Conservation (phyloP, 345 rosid species). For the Bretschneidera sinensis region DNA sequence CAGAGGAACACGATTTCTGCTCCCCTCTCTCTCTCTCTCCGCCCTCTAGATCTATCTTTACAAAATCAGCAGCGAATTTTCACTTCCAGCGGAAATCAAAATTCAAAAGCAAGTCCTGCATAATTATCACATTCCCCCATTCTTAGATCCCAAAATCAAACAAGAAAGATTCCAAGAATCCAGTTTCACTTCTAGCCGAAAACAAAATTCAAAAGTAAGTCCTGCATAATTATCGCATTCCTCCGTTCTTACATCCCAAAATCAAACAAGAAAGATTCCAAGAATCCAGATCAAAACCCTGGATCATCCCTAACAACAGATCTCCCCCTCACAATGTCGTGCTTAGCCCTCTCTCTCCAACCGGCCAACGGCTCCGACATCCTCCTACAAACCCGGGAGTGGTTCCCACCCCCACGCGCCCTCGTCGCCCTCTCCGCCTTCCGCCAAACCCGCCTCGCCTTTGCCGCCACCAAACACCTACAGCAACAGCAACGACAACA, state of each 20-base stretch:
- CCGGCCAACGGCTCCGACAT: slow-evolving; percentile 86
- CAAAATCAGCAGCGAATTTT: too few species aligned
- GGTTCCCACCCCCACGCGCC: slow-evolving; percentile 95
- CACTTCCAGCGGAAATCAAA: too few species aligned
- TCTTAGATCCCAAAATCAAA: not conserved
- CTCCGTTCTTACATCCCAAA: not conserved
- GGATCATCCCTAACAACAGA: not conserved
- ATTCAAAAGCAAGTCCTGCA: too few species aligned
- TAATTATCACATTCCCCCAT: not conserved
- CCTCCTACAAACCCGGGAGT: slow-evolving; percentile 86
- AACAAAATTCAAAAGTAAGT: too few species aligned
- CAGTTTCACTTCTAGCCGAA: too few species aligned
- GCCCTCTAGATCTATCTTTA: too few species aligned
- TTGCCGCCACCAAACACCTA: slow-evolving; percentile 47
- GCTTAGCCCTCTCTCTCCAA: slow-evolving; percentile 83
- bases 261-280: not conserved
- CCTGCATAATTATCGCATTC: not conserved
- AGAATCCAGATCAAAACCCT: not conserved
- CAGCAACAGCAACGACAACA: too few species aligned
- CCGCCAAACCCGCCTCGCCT: slow-evolving; percentile 83
- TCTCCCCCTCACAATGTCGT: slow-evolving; percentile 49
- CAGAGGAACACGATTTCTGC: too few species aligned
- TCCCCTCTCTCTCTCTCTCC: too few species aligned
- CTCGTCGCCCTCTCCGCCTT: slow-evolving; percentile 89
- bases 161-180: not conserved